phyloP scores from a whole-genome alignment of 2,329 filamentous ascomycete species.

The Curvularia verruculosa region DNA sequence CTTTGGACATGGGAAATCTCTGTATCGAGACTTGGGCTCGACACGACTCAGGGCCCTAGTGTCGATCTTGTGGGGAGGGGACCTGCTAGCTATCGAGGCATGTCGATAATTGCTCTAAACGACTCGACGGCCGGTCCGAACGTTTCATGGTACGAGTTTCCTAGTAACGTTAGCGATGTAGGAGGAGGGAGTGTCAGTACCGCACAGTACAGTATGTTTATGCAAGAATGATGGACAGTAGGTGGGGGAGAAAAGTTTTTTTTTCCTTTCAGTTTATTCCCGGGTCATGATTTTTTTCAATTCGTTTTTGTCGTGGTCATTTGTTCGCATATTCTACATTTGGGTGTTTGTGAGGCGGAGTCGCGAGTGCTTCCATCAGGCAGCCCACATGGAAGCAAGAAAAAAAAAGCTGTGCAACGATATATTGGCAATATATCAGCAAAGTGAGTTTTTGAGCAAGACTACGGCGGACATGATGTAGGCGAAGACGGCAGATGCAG shows the following conservation, averaged over 20 bases:
- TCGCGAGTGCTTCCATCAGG: not conserved
- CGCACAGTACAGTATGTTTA: not conserved
- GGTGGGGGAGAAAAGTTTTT: not conserved
- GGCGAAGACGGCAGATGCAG: not conserved
- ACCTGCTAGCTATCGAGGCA: not conserved
- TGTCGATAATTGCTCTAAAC: constrained; percentile 3
- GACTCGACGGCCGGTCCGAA: constrained; percentile 11
- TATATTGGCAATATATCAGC: constrained; percentile 18
- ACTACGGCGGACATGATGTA: constrained; percentile 4
- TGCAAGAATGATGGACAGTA: not conserved
- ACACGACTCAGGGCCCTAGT: constrained; percentile 1
- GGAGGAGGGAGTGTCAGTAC: not conserved
- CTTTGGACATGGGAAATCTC: not conserved
- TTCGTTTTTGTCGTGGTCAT: not conserved
- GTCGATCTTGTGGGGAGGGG: constrained; percentile 2
- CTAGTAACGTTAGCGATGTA: not conserved
- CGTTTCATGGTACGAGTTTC: constrained; percentile 12
- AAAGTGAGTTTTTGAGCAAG: not conserved
- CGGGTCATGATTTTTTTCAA: not conserved
- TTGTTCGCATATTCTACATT: not conserved
- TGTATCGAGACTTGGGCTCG: not conserved
- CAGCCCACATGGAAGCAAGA: not conserved
- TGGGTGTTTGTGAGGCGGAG: not conserved
- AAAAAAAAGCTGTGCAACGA: not conserved
- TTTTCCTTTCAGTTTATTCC: not conserved